phyloP scores from a whole-genome alignment of 2,329 filamentous ascomycete genomes.

The Mycosphaerella sp. region DNA sequence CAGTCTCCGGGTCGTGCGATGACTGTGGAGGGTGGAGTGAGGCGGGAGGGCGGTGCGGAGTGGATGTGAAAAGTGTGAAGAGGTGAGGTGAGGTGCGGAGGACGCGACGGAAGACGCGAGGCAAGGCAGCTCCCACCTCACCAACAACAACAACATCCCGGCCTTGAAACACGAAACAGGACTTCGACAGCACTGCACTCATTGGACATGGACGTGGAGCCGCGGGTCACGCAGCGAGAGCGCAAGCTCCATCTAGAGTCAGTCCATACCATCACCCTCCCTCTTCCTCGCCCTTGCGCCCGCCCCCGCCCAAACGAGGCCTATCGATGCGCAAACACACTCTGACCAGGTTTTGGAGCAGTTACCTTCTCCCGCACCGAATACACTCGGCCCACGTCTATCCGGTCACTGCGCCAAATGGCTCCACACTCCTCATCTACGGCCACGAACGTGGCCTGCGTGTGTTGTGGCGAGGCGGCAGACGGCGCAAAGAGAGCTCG shows the following conservation, averaged over 20 bases:
- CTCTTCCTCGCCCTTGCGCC: not conserved
- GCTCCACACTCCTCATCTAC: constrained; percentile 56
- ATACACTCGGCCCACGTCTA: constrained; percentile 53
- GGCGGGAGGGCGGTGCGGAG: not conserved
- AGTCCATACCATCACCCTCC: not conserved
- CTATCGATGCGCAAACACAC: not conserved
- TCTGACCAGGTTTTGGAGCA: constrained; percentile 29
- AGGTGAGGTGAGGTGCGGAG: not conserved
- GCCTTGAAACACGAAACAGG: constrained; percentile 1
- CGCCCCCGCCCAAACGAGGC: not conserved
- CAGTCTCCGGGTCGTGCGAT: not conserved
- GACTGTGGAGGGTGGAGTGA: not conserved
- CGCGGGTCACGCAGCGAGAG: constrained; percentile 29
- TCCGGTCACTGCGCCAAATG: constrained; percentile 53
- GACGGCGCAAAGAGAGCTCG: constrained; percentile 21
- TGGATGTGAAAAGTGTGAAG: constrained; percentile 7
- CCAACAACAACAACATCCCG: constrained; percentile 10
- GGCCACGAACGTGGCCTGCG: constrained; percentile 54
- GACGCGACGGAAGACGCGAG: constrained; percentile 11
- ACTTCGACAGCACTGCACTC: not conserved
- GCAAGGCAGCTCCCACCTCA: not conserved
- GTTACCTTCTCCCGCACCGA: constrained; percentile 56
- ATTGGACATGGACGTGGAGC: constrained; percentile 17
- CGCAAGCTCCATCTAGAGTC: constrained; percentile 33
- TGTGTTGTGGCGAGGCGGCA: constrained; percentile 56